Base-by-base conservation (phyloP, 73 alveolate species). In the Strombidium stylifer region DNA sequence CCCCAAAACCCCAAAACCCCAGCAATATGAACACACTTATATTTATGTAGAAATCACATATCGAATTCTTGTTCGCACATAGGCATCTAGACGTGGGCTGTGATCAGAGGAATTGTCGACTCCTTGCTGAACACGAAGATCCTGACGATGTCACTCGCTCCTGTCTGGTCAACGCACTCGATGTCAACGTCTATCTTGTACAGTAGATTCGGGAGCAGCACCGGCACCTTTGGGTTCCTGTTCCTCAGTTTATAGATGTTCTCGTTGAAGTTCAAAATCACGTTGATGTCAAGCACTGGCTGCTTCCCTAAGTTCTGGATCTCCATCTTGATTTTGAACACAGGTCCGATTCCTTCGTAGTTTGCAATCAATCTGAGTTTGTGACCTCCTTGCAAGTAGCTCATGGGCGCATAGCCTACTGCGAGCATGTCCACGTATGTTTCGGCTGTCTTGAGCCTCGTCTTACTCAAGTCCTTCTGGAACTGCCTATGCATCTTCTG, bases 401-500 rank as follows among this genome's bases (percentile, higher is more conserved):
- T 58, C 96, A 77, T 67, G 6, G 99, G 99, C 1, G 97, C 97
- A 55, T 81, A 90, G 26, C 99, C 99, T 15, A 82, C 92, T 48
- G 86, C 84, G 52, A 93, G 80, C 75, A 93, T 71, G 67, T 84
- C 69, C 31, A 90, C 91, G 54, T 90, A 93, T 51, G 93, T 86
- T 31, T 92, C 86, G 81, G 94, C 96, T 39, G 99, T 91, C 50
- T 84, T 90, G 53, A 90, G 78, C 58, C 96, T 89, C 55, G 90
- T 47, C 73, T 73, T 84, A 53, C 94, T 82, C 45, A 93, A 65
- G 73, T 93, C 99, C 71, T 93, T 87, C 65, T 90, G 92, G 81
- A 93, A 93, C 65, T 79, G 81, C 71, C 91, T 90, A 75, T 93
- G 99, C 91, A 93, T 93, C 66, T 90, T n/a, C n/a, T n/a, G n/a